Base-by-base conservation (phyloP, 805 yeast species). In the Wickerhamomyces chambardii region DNA sequence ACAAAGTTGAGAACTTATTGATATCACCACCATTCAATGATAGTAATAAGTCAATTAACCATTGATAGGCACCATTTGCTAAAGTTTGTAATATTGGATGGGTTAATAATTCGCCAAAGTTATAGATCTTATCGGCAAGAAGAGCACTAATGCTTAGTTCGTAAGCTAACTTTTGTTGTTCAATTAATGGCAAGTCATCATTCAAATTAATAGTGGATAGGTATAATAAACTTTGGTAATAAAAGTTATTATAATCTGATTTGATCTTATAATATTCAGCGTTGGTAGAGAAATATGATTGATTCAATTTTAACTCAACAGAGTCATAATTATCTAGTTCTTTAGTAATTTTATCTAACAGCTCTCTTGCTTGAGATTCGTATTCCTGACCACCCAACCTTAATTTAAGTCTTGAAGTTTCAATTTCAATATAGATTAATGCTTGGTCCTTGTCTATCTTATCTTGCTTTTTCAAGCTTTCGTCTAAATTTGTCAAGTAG, bases 61-160 rank as follows among this genome's bases (percentile, higher is more conserved):
- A 86, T 27, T 62, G 57, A 55, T 73, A 73, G 29, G 73, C 57
- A 35, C 63, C 67, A 19, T 62, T 61, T 16, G 55, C 44, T 29
- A 82, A 68, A 28, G 66, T 58, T 29, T 63, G 54, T 57, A 87
- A 71, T 32, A 90, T 77, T 30, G 92, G 95, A 59, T 90, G 97
- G 56, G 87, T 76, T 41, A 92, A 70, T 43, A 92, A 72, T 61
- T 92, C 98, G 34, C 97, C 97, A 59, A 92, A 92, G 63, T 90
- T 92, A 66, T 86, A 92, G 47, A 90, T 84, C 50, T 75, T 78
- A 53, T 87, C 95, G 33, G 97, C 97, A 47, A 90, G 68, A 40
- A 92, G 64, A 0, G 97, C 97, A 24, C 95, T 78, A 31, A 86
- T 68, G 40, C 90, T 72, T 46, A 90, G 72, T 45, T 90, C 95